Evolutionary conservation across 495 filamentous ascomycete genomes (phyloP).

Genomic region (Tuber microsphaerosporum): DNA sequence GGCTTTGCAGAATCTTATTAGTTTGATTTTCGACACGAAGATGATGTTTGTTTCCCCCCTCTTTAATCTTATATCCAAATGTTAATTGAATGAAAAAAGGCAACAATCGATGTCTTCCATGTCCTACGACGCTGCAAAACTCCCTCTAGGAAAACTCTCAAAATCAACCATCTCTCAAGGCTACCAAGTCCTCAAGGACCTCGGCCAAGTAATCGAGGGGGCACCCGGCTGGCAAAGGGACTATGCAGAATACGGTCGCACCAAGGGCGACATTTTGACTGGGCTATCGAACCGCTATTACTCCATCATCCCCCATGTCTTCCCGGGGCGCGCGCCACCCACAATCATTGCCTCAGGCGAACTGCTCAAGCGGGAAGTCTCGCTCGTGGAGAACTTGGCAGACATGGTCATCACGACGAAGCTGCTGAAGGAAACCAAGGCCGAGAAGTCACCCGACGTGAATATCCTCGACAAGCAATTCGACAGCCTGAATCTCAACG

Average conservation of each 20-base stretch:
- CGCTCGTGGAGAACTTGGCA: conserved; percentile 65
- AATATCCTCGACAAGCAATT: conserved; percentile 66
- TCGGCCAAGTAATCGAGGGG: conserved; percentile 57
- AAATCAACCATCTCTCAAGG: conserved; percentile 64
- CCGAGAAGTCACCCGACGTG: conserved; percentile 46
- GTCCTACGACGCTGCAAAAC: conserved; percentile 68
- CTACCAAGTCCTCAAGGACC: conserved; percentile 65
- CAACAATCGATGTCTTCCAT: conserved; percentile 54
- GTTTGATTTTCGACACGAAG: conserved; percentile 67
- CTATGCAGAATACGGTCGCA: conserved; percentile 48
- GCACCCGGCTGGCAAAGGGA: conserved; percentile 33
- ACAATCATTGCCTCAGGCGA: conserved; percentile 53
- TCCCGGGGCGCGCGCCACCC: conserved; percentile 61
- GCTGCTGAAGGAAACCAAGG: conserved; percentile 61
- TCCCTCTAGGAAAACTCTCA: conserved; percentile 77
- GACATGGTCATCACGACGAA: conserved; percentile 75
- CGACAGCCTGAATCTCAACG: conserved; percentile 60
- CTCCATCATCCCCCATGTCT: conserved; percentile 71
- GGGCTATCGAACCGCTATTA: conserved; percentile 68
- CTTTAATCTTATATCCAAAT: not conserved
- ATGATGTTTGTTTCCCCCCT: conserved; percentile 27
- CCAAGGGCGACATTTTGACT: conserved; percentile 47
- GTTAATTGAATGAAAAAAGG: conserved; percentile 16
- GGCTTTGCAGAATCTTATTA: conserved; percentile 60
- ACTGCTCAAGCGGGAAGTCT: conserved; percentile 64